phyloP scores from a whole-genome alignment of 306 rosid species.

The Cucumis hystrix region DNA sequence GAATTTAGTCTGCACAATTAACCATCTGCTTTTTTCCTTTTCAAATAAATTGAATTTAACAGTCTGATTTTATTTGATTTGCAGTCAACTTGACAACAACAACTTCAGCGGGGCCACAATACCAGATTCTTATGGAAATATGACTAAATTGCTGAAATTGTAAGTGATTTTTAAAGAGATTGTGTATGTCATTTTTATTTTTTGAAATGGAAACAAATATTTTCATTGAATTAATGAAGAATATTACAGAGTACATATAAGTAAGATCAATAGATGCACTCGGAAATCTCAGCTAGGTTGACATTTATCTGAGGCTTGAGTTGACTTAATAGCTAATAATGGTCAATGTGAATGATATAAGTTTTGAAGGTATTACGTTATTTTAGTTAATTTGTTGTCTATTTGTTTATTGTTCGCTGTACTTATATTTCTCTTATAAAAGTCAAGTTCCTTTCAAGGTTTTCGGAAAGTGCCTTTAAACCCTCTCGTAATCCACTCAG shows the following conservation, averaged over 20 bases:
- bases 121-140: conserved; percentile 26
- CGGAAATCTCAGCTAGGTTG: too few relatives aligned
- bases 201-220: too few relatives aligned
- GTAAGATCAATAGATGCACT: too few relatives aligned
- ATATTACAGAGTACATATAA: too few relatives aligned
- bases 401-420: too few relatives aligned
- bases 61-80: neutral
- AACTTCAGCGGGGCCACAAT: conserved; percentile 24
- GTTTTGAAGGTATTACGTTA: neutral
- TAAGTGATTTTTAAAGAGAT: conserved; percentile 14
- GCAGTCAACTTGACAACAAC: conserved; percentile 42
- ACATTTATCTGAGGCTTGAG: neutral
- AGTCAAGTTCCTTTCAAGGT: too few relatives aligned
- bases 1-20: neutral
- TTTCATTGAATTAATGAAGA: too few relatives aligned
- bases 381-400: too few relatives aligned
- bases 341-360: neutral
- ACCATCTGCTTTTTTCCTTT: neutral
- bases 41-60: neutral
- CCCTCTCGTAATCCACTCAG: too few relatives aligned
- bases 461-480: too few relatives aligned
- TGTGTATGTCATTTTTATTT: too few relatives aligned
- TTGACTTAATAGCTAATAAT: neutral
- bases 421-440: too few relatives aligned
- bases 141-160: conserved; percentile 33